A percentile compares a stretch with the other conserved stretches of the same genome.
These are phyloP conservation scores for Cadophora sp. DNA, from an alignment of 2,329 filamentous ascomycete species.

Conservation along the genomic window DNA sequence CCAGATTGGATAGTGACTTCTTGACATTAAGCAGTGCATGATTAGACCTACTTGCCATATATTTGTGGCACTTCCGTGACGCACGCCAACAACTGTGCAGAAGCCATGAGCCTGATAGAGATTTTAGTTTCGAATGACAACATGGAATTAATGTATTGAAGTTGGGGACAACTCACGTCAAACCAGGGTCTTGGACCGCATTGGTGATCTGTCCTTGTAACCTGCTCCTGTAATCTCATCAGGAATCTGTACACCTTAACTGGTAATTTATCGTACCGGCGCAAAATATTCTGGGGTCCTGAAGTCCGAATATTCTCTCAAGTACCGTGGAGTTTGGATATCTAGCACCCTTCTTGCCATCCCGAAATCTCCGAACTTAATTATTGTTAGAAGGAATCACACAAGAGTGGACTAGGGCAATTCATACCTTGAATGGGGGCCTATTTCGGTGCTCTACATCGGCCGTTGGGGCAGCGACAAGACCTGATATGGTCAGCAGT, in stretches of 20 bases:
- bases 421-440: constrained; percentile 19
- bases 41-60: constrained; percentile 28
- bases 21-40: constrained; percentile 21
- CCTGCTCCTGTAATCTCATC: not conserved
- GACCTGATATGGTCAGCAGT: constrained; percentile 14
- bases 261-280: not conserved
- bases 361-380: not conserved
- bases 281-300: not conserved
- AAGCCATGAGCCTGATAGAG: not conserved
- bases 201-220: not conserved
- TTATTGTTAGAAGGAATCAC: not conserved
- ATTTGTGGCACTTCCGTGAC: constrained; percentile 20
- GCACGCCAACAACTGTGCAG: not conserved
- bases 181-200: constrained; percentile 2
- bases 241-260: not conserved
- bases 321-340: not conserved
- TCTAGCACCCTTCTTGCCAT: not conserved
- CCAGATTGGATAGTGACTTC: constrained; percentile 9
- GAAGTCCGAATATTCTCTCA: not conserved
- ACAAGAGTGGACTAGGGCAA: no score
- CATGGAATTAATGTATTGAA: no score
- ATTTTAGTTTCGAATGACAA: no score
- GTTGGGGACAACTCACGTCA: not conserved
- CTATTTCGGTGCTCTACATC: constrained; percentile 23
- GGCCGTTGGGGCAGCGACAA: constrained; percentile 4